Evolutionary conservation across 495 filamentous ascomycete species (phyloP), one percentile per base, ranked within the genome.

Genomic region (Aspergillus cavernicola): DNA sequence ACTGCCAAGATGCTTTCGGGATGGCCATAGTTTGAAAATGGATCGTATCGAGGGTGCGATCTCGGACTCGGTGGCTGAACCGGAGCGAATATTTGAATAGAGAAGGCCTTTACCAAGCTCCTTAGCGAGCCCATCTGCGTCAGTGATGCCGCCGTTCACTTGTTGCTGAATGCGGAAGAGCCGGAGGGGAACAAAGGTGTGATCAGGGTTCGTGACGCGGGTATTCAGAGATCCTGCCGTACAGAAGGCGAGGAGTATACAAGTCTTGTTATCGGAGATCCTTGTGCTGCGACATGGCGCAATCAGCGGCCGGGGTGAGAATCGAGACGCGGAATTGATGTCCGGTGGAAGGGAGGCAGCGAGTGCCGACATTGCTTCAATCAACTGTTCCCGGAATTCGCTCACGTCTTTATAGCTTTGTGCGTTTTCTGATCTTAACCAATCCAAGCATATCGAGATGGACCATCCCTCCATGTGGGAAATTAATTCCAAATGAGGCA

Each of bases 161-260:
- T 82, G 80, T 55, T 84, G 80, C 48, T 80, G 76, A 23, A 70
- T 65, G 35, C 74, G 73, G 73, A 84, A 85, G 51, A 85, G 78
- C 12, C 73, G 75, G 26, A 81, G 66, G 1, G 83, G 80, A 1
- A 70, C 69, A 46, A 79, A 79, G 28, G 60, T 63, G 66, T 71
- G 66, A 45, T 72, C 55, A 54, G 71, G 53, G 43, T 72, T 68
- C 28, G 65, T 56, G 39, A 69, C 59, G 53, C 66, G 65, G 19
- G 65, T 68, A 61, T 77, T 63, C 55, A 85, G 71, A 8, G 77
- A 69, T 53, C 80, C 76, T 33, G 83, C 79, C 12, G 77, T 69
- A 41, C 78, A 79, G 68, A 86, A 85, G 12, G 79, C 67, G 19
- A 82, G 68, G 13, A 85, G 58, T 15, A 66, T 63, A 38, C 62